Evolutionary conservation across 768 basidiomycete species (phyloP).

Genomic region (Phylloporus sp.): DNA sequence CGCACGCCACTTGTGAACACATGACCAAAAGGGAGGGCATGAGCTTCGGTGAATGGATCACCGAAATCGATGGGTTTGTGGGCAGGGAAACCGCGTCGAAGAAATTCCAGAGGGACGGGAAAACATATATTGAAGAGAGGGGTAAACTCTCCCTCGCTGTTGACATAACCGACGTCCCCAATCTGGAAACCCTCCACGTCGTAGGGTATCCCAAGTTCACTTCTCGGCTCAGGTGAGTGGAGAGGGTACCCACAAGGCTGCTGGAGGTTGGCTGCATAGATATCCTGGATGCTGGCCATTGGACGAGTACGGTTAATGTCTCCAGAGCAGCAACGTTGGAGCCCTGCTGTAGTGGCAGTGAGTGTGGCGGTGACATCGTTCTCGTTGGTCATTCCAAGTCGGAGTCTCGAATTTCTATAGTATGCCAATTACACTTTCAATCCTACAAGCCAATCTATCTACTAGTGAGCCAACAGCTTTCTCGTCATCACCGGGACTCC

Average conservation of each 20-base stretch:
- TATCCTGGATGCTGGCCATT: not conserved
- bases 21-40: not conserved
- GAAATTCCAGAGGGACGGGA: not conserved
- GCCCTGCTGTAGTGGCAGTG: conserved; percentile 3
- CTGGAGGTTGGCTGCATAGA: not conserved
- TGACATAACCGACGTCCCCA: not conserved
- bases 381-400: too few species aligned
- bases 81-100: not conserved
- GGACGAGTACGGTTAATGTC: too few species aligned
- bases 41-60: not conserved
- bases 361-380: conserved; percentile 17
- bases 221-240: not conserved
- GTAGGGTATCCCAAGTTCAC: not conserved
- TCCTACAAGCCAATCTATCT: conserved; percentile 62
- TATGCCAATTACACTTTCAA: too few species aligned
- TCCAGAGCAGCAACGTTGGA: too few species aligned
- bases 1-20: not conserved
- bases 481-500: conserved; percentile 1
- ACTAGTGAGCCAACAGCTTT: conserved; percentile 28
- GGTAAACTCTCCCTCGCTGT: not conserved
- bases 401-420: too few species aligned
- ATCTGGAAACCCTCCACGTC: not conserved
- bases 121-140: not conserved
- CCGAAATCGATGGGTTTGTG: not conserved
- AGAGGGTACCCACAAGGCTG: not conserved